Percentiles rank a stretch among this genome's conserved stretches.
phyloP scores from a whole-genome alignment of 192 early-diverging fungal species.

The Ambispora gerdemannii region DNA sequence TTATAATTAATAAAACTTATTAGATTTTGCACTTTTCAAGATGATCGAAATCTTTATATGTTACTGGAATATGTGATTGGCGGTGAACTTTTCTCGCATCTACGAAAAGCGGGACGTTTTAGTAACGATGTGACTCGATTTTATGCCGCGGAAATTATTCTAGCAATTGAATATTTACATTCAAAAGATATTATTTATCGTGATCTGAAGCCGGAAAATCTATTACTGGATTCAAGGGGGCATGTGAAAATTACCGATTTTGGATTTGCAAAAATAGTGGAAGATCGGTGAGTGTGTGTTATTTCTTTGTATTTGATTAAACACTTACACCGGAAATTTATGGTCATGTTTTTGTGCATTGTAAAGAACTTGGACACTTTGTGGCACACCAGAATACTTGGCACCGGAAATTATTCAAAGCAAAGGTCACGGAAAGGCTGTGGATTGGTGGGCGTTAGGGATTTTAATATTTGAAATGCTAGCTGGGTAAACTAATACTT shows the following conservation, averaged over 20 bases:
- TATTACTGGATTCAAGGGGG: conserved; percentile 78
- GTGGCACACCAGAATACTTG: conserved; percentile 96
- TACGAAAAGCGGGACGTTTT: conserved; percentile 87
- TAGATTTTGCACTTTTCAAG: conserved; percentile 93
- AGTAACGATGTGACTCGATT: conserved; percentile 93
- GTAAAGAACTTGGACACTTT: conserved; percentile 93
- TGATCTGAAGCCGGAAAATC: conserved; percentile 93
- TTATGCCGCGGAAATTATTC: conserved; percentile 92
- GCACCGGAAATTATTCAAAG: conserved; percentile 97
- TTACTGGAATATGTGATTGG: conserved; percentile 94
- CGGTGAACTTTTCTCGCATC: conserved; percentile 95
- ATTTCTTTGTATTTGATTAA: not conserved
- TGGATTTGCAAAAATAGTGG: conserved; percentile 94
- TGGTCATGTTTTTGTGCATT: too few relatives aligned
- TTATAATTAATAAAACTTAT: too few relatives aligned
- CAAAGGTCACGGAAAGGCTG: conserved; percentile 95
- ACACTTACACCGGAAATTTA: too few relatives aligned
- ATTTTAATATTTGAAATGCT: conserved; percentile 99
- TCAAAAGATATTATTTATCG: conserved; percentile 93
- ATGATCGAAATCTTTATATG: conserved; percentile 92
- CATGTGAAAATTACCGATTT: conserved; percentile 98
- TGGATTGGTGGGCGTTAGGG: conserved; percentile 99
- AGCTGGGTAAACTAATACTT: conserved; percentile 61
- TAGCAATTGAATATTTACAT: conserved; percentile 95
- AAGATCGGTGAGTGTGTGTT: conserved; percentile 44